Conservation (phyloP, 2,329 filamentous ascomycete species). For the Colletotrichum orchidophilum region DNA sequence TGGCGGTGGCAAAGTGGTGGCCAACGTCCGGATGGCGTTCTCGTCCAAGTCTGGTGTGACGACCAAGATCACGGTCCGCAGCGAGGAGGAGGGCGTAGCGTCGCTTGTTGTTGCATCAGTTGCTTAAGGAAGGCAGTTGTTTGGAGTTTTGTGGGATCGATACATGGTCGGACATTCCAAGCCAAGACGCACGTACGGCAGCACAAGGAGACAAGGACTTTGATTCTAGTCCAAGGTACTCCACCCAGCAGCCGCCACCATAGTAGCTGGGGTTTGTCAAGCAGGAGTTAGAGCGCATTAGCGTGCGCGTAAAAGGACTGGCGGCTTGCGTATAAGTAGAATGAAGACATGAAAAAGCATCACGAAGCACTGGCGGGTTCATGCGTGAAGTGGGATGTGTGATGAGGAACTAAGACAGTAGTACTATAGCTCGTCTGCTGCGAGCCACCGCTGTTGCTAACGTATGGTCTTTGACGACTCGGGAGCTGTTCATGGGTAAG, state of each 20-base stretch:
- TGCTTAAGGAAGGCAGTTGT: slow-evolving; percentile 61
- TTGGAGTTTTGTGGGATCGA: slow-evolving; percentile 33
- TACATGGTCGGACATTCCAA: slow-evolving; percentile 31
- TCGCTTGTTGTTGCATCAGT: slow-evolving; percentile 85
- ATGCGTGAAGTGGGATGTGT: not conserved
- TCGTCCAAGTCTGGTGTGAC: slow-evolving; percentile 93
- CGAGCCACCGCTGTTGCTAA: not conserved
- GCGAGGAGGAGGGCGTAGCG: slow-evolving; percentile 93
- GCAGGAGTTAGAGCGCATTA: slow-evolving; percentile 4
- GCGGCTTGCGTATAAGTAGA: slow-evolving; percentile 31
- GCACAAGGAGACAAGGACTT: slow-evolving; percentile 6
- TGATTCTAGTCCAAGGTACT: slow-evolving; percentile 22
- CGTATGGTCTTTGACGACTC: not conserved
- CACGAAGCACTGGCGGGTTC: not conserved
- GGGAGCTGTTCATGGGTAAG: not conserved
- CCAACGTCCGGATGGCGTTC: slow-evolving; percentile 90
- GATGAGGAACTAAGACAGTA: not conserved
- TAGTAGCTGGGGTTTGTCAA: slow-evolving; percentile 3
- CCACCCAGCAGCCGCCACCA: slow-evolving; percentile 5
- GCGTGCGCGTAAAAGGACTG: slow-evolving; percentile 21
- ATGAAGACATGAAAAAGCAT: slow-evolving; percentile 32
- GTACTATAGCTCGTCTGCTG: not conserved
- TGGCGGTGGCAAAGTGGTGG: slow-evolving; percentile 86
- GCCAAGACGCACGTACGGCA: slow-evolving; percentile 20
- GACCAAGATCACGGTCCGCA: slow-evolving; percentile 91